Evolutionary conservation across 495 filamentous ascomycete species (phyloP).

Genomic region (Hypoxylon fragiforme): DNA sequence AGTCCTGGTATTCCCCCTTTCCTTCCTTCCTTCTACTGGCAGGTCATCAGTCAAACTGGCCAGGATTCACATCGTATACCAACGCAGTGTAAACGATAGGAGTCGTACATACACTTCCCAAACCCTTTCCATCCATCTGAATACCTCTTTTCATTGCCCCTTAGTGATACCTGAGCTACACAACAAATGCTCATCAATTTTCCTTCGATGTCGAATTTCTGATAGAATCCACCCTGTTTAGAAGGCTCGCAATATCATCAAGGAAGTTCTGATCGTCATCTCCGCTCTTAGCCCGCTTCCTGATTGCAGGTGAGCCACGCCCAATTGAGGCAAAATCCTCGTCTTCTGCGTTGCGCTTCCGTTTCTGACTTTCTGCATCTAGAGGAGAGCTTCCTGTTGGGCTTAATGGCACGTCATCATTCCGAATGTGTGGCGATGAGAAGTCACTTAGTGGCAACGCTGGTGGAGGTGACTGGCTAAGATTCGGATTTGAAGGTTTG

Average conservation of each 20-base stretch:
- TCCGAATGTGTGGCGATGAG: constrained; percentile 4
- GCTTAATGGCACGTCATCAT: background rate
- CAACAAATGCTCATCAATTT: background rate
- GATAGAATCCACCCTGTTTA: constrained; percentile 17
- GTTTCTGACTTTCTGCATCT: constrained; percentile 20
- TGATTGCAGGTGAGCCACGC: constrained; percentile 4
- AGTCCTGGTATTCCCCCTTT: background rate
- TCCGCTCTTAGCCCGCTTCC: constrained; percentile 28
- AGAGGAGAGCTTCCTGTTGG: constrained; percentile 16
- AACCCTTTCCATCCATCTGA: background rate
- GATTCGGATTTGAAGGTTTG: constrained; percentile 7
- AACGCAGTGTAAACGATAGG: background rate
- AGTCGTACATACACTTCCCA: too few species aligned
- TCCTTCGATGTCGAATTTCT: background rate
- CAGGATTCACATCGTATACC: constrained; percentile 1
- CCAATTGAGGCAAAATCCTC: constrained; percentile 19
- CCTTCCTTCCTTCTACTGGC: too few species aligned
- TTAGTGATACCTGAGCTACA: background rate
- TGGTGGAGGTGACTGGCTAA: constrained; percentile 22
- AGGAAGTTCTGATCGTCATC: constrained; percentile 26
- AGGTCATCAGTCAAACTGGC: too few species aligned
- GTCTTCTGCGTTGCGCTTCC: constrained; percentile 27
- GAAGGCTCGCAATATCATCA: constrained; percentile 27
- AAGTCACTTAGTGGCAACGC: background rate
- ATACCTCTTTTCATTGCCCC: background rate